These are phyloP conservation scores for Austroboletus novae-zelandiae DNA, from an alignment of 1,284 basidiomycete genomes.

Conservation along the genomic window DNA sequence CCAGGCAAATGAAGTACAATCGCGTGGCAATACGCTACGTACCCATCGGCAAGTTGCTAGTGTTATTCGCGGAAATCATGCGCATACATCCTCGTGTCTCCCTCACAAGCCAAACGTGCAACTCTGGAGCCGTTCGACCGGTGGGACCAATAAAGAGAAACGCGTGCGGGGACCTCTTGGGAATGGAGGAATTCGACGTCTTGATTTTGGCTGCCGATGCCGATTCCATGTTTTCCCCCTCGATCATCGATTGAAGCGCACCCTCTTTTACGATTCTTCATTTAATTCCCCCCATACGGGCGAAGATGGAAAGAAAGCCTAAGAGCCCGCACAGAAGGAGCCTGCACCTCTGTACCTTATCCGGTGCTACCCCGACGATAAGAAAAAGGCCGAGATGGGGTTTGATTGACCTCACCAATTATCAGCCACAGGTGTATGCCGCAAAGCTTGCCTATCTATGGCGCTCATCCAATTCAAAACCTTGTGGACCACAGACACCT, in stretches of 20 bases:
- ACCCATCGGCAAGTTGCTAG: background rate
- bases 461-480: background rate
- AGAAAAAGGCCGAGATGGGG: background rate
- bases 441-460: background rate
- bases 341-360: conserved; percentile 3
- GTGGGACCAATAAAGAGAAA: conserved; percentile 3
- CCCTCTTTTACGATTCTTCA: background rate
- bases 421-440: background rate
- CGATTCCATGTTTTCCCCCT: background rate
- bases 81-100: no score
- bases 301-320: background rate
- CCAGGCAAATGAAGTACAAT: conserved; percentile 6
- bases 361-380: background rate
- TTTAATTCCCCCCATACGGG: conserved; percentile 1
- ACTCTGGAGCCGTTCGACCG: conserved; percentile 4
- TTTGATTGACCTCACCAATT: conserved; percentile 3
- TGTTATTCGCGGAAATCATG: no score
- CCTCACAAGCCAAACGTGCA: background rate
- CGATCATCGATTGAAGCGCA: background rate
- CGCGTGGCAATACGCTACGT: background rate
- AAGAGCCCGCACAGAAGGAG: background rate
- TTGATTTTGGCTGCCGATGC: conserved; percentile 10
- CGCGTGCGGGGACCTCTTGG: background rate
- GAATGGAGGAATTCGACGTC: conserved; percentile 2
- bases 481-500: background rate